phyloP scores from a whole-genome alignment of 2,329 filamentous ascomycete genomes.

The Sarocladium strictum region DNA sequence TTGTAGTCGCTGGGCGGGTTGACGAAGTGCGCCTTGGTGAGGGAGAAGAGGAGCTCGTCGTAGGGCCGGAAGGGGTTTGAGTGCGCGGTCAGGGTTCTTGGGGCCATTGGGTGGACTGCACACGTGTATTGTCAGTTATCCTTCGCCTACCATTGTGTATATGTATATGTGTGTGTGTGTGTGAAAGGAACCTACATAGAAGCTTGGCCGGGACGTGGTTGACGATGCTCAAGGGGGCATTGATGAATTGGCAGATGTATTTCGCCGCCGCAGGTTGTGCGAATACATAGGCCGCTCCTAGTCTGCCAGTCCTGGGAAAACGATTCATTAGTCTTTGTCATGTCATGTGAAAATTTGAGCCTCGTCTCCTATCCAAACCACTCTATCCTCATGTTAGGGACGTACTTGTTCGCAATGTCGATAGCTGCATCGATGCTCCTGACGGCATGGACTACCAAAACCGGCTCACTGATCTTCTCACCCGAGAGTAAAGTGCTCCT shows the following conservation, averaged over 20 bases:
- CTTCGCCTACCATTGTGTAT: too few relatives aligned
- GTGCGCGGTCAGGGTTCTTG: slow-evolving; percentile 17
- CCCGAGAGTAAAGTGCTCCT: slow-evolving; percentile 23
- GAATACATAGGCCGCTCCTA: slow-evolving; percentile 48
- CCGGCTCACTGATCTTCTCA: slow-evolving; percentile 33
- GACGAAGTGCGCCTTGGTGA: slow-evolving; percentile 36
- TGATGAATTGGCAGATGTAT: slow-evolving; percentile 53
- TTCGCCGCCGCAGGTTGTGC: slow-evolving; percentile 43
- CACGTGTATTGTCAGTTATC: too few relatives aligned
- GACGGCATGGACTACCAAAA: slow-evolving; percentile 39
- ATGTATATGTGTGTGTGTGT: too few relatives aligned
- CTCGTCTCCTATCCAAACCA: not conserved
- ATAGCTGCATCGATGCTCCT: slow-evolving; percentile 50
- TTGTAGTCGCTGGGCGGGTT: slow-evolving; percentile 14
- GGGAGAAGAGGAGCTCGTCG: slow-evolving; percentile 35
- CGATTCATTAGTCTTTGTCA: too few relatives aligned
- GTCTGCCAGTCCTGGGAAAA: slow-evolving; percentile 15
- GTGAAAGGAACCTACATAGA: slow-evolving; percentile 29
- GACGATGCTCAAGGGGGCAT: slow-evolving; percentile 41
- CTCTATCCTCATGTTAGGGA: too few relatives aligned
- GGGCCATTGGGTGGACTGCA: slow-evolving; percentile 29
- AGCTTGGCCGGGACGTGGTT: slow-evolving; percentile 53
- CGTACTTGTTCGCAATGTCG: slow-evolving; percentile 33
- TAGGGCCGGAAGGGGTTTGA: slow-evolving; percentile 30
- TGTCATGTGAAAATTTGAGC: too few relatives aligned